These are phyloP conservation scores for Barnettozyma populi DNA, from an alignment of 805 yeast species.

Conservation along the genomic window DNA sequence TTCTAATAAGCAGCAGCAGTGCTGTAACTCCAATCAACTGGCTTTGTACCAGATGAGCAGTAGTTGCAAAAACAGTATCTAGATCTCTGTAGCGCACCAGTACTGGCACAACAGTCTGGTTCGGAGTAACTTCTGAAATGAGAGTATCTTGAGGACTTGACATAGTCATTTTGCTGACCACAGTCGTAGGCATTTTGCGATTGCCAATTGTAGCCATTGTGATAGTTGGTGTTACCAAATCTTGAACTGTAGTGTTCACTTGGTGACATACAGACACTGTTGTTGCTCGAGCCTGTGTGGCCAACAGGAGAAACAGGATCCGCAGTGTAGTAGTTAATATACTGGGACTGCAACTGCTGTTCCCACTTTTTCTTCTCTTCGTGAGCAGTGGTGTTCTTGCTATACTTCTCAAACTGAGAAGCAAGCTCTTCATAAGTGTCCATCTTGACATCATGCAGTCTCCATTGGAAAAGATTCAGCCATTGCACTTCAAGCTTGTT, in stretches of 20 bases:
- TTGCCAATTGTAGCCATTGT: slow-evolving; percentile 2
- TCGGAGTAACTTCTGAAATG: slow-evolving; percentile 18
- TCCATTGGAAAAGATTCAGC: slow-evolving; percentile 59
- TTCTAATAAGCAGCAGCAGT: slow-evolving; percentile 14
- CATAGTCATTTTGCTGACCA: slow-evolving; percentile 5
- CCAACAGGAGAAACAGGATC: slow-evolving; percentile 21
- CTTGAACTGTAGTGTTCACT: slow-evolving; percentile 10
- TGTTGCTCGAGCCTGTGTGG: not conserved
- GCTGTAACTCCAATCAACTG: slow-evolving; percentile 22
- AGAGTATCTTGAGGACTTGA: slow-evolving; percentile 7
- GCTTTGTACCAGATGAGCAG: slow-evolving; percentile 17
- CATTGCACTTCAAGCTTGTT: slow-evolving; percentile 68
- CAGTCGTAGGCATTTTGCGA: slow-evolving; percentile 6
- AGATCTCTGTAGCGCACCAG: slow-evolving; percentile 20
- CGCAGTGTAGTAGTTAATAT: slow-evolving; percentile 3
- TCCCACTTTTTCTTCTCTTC: slow-evolving; percentile 17
- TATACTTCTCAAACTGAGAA: slow-evolving; percentile 21
- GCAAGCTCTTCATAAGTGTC: slow-evolving; percentile 20
- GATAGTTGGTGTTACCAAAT: slow-evolving; percentile 10
- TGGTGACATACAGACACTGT: slow-evolving; percentile 14
- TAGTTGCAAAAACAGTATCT: slow-evolving; percentile 22
- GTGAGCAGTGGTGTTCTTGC: slow-evolving; percentile 19
- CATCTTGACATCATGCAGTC: slow-evolving; percentile 36
- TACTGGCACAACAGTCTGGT: slow-evolving; percentile 21
- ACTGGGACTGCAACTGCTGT: slow-evolving; percentile 9